Percentiles rank a stretch among this genome's conserved stretches.
Conservation (phyloP, 352 stramenopile species). For the Blastocystis hominis region DNA sequence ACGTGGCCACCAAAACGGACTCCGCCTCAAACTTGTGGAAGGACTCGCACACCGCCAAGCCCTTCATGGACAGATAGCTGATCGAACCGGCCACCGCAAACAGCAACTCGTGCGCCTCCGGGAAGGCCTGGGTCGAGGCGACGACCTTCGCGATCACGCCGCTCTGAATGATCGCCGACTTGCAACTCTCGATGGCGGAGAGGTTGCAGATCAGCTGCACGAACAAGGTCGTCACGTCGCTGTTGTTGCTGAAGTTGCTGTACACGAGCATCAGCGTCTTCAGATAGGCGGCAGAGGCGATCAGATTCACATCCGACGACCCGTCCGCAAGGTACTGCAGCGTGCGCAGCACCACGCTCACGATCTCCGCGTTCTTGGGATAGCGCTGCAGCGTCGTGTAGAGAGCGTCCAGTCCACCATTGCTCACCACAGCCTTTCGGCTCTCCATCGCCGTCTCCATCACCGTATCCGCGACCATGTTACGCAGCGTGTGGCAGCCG, state of each 20-base stretch:
- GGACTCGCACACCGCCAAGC: not conserved
- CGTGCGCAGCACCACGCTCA: constrained; percentile 35
- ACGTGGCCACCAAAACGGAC: constrained; percentile 12
- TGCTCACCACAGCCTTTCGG: not conserved
- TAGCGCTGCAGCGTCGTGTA: constrained; percentile 50
- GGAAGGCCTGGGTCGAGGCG: constrained; percentile 39
- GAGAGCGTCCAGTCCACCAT: constrained; percentile 45
- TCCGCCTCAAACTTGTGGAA: constrained; percentile 51
- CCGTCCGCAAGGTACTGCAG: constrained; percentile 32
- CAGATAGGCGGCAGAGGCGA: constrained; percentile 32
- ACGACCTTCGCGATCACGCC: constrained; percentile 45
- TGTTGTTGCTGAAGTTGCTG: constrained; percentile 46
- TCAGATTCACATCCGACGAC: constrained; percentile 47
- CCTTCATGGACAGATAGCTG: constrained; percentile 17
- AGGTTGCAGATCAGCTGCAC: constrained; percentile 53
- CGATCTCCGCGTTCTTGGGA: constrained; percentile 41
- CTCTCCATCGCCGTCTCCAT: constrained; percentile 30
- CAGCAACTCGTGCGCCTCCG: constrained; percentile 36
- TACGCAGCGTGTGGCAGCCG: constrained; percentile 10
- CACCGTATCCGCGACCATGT: constrained; percentile 2
- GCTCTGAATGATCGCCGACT: constrained; percentile 42
- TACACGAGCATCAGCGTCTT: constrained; percentile 54
- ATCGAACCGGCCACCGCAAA: constrained; percentile 31
- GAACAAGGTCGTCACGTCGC: constrained; percentile 34
- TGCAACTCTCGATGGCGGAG: constrained; percentile 29